Evolutionary conservation across 129 eudicot genomes (phyloP).

Genomic region (Chrysanthemum makinoi): DNA sequence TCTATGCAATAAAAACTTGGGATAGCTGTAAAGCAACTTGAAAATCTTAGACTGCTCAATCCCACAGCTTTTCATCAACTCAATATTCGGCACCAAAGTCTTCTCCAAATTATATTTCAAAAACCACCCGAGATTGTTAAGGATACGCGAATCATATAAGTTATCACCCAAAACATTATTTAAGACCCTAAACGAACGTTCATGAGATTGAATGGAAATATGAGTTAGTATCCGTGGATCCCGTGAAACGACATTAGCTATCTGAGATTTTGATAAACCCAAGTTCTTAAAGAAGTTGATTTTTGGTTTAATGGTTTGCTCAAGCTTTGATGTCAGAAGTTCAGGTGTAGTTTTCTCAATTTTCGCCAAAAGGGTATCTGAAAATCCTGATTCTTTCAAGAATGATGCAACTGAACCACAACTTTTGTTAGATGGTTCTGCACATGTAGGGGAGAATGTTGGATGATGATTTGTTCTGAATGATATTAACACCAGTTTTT

Average conservation of each 20-base stretch:
- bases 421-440: not conserved
- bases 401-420: not conserved
- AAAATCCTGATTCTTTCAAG: conserved; percentile 4
- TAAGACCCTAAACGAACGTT: too few relatives aligned
- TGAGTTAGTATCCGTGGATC: conserved; percentile 21
- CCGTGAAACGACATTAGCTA: conserved; percentile 16
- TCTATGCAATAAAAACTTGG: conserved; percentile 18
- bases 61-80: conserved; percentile 37
- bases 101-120: conserved; percentile 21
- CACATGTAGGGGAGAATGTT: not conserved
- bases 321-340: not conserved
- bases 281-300: not conserved
- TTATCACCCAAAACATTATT: too few relatives aligned
- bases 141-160: conserved; percentile 13
- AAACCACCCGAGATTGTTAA: conserved; percentile 19
- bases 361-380: not conserved
- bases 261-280: conserved; percentile 22
- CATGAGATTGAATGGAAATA: not conserved
- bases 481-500: not conserved
- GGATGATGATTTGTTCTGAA: not conserved
- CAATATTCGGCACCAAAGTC: conserved; percentile 31
- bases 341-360: not conserved
- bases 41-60: conserved; percentile 25
- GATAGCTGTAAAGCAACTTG: conserved; percentile 5
- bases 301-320: not conserved